Evolutionary conservation across 2,329 filamentous ascomycete species (phyloP), one percentile per base, ranked within the genome.

Genomic region (Ceratocystis lukuohia): DNA sequence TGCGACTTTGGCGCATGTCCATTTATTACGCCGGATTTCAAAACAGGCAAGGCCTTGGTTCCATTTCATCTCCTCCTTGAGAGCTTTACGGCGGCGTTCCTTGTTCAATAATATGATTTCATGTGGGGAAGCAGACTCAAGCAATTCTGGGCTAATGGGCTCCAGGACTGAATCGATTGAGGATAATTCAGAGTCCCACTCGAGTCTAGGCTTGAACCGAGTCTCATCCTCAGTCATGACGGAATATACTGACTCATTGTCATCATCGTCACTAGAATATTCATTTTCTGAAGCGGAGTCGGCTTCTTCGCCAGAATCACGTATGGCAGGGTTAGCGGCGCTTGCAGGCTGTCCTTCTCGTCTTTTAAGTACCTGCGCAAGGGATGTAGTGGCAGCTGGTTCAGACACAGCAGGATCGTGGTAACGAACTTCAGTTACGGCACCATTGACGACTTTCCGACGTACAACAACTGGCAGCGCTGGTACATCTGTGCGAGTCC

Each of bases 1-100:
- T 45, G 81, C 82, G 10, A 78, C 81, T 69, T 82, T 82, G 41
- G 91, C 92, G 41, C 88, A 87, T 0, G 91, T 93, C 93, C 93
- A 97, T 5, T 85, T 86, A 76, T 96, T 85, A 62, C 92, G 82
- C 67, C 89, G 80, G 37, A 86, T 83, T 68, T 86, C 83, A 76
- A 90, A 97, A 73, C 88, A 88, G n/a, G 85, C 82, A 66, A 96
- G 74, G 0, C 93, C 93, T 46, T 87, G 80, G 71, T 96, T 97
- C 86, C 88, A 95, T 37, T 78, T 74, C 76, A 85, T 82, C 76
- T 89, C 87, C 66, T 85, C 83, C 69, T 83, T 81, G 62, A 84
- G 73, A 62, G 79, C 81, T 70, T 79, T 82, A 65, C 85, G 79
- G 53, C 83, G 79, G 69, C 80, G 81, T 45, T 83, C 79, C 68